Evolutionary conservation across 225 moss, liverwort and hornwort species (phyloP).

Genomic region (Polytrichum formosum): DNA sequence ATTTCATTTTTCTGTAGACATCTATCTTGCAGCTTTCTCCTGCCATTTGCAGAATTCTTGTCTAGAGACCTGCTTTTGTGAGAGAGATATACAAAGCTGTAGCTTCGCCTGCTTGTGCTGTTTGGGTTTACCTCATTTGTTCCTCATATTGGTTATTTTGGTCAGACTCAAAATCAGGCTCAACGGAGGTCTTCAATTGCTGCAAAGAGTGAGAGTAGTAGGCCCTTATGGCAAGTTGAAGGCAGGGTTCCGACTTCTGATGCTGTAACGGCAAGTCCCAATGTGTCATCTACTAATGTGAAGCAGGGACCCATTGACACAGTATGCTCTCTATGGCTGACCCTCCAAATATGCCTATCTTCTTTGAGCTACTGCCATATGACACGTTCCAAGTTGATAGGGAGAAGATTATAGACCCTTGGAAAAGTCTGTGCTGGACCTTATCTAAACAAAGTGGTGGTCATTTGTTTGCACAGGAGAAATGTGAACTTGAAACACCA

Average conservation of each 20-base stretch:
- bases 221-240: slow-evolving; percentile 10
- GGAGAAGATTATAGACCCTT: background rate
- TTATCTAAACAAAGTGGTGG: no score
- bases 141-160: background rate
- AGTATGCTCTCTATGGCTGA: slow-evolving; percentile 26
- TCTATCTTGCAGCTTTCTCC: no score
- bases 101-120: no score
- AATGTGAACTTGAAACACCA: background rate
- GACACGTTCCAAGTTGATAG: no score
- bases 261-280: slow-evolving; percentile 13
- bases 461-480: background rate
- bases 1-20: no score
- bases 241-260: slow-evolving; percentile 21
- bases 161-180: slow-evolving; percentile 66
- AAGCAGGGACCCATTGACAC: slow-evolving; percentile 60
- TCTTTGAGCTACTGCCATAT: no score
- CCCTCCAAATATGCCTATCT: background rate
- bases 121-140: no score
- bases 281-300: slow-evolving; percentile 11
- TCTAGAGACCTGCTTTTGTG: no score
- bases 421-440: background rate
- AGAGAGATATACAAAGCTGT: no score
- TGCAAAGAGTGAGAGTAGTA: slow-evolving; percentile 17
- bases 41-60: no score
- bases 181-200: slow-evolving; percentile 23